Evolutionary conservation across 371 early-diverging fungal species (phyloP).

Genomic region (Smittium mucronatum): DNA sequence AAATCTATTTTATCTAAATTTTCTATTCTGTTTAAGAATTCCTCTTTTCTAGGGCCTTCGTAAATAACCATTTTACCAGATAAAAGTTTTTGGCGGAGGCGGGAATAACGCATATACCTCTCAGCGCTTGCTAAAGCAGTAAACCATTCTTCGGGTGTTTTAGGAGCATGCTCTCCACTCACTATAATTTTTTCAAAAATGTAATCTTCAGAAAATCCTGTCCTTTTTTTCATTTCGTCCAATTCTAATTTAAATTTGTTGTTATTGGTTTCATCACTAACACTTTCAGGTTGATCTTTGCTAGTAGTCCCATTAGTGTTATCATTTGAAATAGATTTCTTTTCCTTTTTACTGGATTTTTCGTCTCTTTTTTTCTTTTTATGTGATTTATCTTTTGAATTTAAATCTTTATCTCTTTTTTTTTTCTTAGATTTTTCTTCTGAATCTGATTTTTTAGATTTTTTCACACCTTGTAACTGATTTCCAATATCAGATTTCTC

Average conservation of each 20-base stretch:
- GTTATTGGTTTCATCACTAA: background rate
- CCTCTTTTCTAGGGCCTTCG: background rate
- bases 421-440: too few species aligned
- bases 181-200: background rate
- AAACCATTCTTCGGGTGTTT: slow-evolving; percentile 12
- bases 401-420: too few species aligned
- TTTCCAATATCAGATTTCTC: too few species aligned
- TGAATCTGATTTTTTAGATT: too few species aligned
- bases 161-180: background rate
- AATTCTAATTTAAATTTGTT: background rate
- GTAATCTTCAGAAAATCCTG: background rate
- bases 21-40: slow-evolving; percentile 1
- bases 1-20: background rate
- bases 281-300: background rate
- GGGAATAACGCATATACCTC: background rate
- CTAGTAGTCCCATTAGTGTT: background rate
- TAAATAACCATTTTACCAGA: slow-evolving; percentile 1
- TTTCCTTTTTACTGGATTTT: background rate
- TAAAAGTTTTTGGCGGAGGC: too few species aligned
- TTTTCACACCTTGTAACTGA: too few species aligned
- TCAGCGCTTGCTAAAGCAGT: slow-evolving; percentile 13
- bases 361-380: background rate
- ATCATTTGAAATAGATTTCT: background rate
- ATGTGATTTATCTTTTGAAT: background rate
- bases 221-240: background rate